Conservation (phyloP, 257 asterid species). For the Galeopsis tetrahit region DNA sequence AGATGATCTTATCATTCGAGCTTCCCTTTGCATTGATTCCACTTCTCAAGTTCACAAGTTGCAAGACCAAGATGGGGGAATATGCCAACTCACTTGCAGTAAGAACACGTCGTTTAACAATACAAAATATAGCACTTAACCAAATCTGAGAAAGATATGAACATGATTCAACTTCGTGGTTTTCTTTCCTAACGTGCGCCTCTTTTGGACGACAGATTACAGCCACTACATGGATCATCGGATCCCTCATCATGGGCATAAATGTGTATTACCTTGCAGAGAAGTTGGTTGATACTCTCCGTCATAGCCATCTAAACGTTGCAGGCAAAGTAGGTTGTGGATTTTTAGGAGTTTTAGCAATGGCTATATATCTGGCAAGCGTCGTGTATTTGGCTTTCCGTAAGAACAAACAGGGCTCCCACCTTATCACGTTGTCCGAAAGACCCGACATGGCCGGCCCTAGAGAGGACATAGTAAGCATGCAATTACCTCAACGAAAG, state of each 20-base stretch:
- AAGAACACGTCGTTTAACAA: conserved; percentile 39
- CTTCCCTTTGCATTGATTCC: conserved; percentile 97
- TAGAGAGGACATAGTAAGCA: conserved; percentile 71
- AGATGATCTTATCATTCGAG: conserved; percentile 96
- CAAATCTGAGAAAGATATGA: too few relatives aligned
- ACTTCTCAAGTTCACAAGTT: conserved; percentile 94
- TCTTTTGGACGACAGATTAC: conserved; percentile 55
- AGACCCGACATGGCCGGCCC: conserved; percentile 52
- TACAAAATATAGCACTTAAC: too few relatives aligned
- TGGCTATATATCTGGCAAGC: conserved; percentile 74
- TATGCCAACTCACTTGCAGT: conserved; percentile 68
- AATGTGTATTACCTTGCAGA: conserved; percentile 77
- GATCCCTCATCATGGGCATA: conserved; percentile 83
- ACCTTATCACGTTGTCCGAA: conserved; percentile 63
- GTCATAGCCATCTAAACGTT: conserved; percentile 46
- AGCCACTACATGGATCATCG: conserved; percentile 76
- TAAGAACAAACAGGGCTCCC: conserved; percentile 63
- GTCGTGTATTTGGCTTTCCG: conserved; percentile 66
- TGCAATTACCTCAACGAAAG: conserved; percentile 82
- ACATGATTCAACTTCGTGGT: too few relatives aligned
- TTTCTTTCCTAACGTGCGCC: too few relatives aligned
- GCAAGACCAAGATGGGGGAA: conserved; percentile 90
- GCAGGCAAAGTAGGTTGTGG: conserved; percentile 65
- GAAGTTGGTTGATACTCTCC: conserved; percentile 61
- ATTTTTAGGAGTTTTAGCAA: conserved; percentile 58